Conservation (phyloP, 2,329 filamentous ascomycete genomes). For the Ramularia collo-cygni region DNA sequence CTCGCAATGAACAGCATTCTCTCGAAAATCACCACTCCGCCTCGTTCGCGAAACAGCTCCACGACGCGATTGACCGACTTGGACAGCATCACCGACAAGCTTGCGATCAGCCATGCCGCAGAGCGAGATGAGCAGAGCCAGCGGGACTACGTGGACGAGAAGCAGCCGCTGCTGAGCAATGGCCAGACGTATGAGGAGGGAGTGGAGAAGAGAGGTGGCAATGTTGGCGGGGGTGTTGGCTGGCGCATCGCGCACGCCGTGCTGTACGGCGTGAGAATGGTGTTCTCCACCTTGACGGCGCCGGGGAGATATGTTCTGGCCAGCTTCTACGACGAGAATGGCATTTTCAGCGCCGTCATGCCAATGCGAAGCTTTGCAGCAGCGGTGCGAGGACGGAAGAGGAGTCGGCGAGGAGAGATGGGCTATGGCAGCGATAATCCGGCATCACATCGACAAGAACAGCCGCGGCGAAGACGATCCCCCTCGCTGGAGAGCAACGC, state of each 20-base stretch:
- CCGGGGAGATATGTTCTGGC: constrained; percentile 78
- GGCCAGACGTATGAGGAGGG: constrained; percentile 6
- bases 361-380: constrained; percentile 59
- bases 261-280: constrained; percentile 67
- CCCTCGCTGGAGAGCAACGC: constrained; percentile 32
- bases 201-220: constrained; percentile 5
- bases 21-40: no score
- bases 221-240: constrained; percentile 2
- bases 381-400: constrained; percentile 39
- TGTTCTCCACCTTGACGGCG: constrained; percentile 69
- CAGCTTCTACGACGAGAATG: constrained; percentile 74
- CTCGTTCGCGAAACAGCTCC: no score
- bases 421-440: constrained; percentile 26
- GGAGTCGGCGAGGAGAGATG: constrained; percentile 22
- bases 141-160: constrained; percentile 48
- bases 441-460: no score
- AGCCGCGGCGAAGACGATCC: no score
- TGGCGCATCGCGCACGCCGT: constrained; percentile 61
- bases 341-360: constrained; percentile 68
- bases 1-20: no score
- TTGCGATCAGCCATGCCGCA: constrained; percentile 13
- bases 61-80: no score
- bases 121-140: constrained; percentile 12
- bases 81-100: no score
- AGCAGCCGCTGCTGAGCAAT: constrained; percentile 56